Percentiles rank a stretch among this genome's conserved stretches.
These are phyloP conservation scores for Suillus plorans DNA, from an alignment of 768 basidiomycete species.

Conservation along the genomic window DNA sequence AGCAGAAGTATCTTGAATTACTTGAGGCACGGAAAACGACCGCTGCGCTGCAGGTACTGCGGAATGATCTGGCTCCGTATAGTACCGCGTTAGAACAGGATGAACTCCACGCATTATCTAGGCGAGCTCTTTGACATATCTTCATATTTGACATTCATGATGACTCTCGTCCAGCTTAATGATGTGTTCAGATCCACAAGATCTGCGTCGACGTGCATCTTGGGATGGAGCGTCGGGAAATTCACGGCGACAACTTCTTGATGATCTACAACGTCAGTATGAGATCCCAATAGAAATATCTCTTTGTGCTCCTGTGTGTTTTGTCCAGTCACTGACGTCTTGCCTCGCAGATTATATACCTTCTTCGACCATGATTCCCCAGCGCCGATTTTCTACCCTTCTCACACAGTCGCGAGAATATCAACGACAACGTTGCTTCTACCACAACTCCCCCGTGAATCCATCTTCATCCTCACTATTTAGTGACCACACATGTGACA, in stretches of 20 bases:
- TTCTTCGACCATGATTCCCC: conserved; percentile 89
- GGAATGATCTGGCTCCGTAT: conserved; percentile 85
- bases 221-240: conserved; percentile 89
- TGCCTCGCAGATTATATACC: conserved; percentile 76
- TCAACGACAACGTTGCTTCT: conserved; percentile 81
- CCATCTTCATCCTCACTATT: conserved; percentile 75
- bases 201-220: conserved; percentile 72
- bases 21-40: conserved; percentile 81
- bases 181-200: conserved; percentile 87
- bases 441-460: conserved; percentile 73
- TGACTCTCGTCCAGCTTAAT: conserved; percentile 57
- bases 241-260: conserved; percentile 76
- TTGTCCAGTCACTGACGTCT: not conserved
- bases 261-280: conserved; percentile 75
- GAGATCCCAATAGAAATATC: not conserved
- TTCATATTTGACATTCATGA: conserved; percentile 17
- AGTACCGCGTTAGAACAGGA: conserved; percentile 79
- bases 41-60: conserved; percentile 79
- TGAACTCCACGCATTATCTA: conserved; percentile 82
- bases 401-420: conserved; percentile 80
- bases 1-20: conserved; percentile 95
- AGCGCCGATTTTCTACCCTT: conserved; percentile 80
- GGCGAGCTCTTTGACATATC: conserved; percentile 47
- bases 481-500: conserved; percentile 80
- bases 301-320: not conserved